phyloP scores from a whole-genome alignment of 352 stramenopile genomes.

The Pythium oligandrum region DNA sequence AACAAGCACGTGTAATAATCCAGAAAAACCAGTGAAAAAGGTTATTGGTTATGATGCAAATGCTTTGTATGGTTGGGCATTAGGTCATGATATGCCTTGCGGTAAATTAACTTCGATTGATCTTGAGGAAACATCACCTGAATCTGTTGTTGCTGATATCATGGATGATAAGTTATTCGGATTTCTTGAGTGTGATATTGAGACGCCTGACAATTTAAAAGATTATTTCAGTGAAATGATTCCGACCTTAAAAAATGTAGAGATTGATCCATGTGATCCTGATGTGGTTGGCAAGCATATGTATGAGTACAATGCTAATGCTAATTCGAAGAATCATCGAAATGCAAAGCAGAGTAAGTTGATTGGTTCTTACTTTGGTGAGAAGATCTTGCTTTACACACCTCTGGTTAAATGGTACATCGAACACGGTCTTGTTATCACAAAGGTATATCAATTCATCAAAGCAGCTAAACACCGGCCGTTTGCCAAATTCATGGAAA shows the following conservation, averaged over 20 bases:
- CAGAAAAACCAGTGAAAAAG: conserved; percentile 18
- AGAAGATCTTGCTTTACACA: conserved; percentile 30
- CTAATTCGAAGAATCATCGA: not conserved
- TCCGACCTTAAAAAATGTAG: conserved; percentile 32
- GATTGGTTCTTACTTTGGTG: conserved; percentile 30
- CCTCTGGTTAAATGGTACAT: conserved; percentile 35
- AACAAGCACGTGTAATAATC: conserved; percentile 16
- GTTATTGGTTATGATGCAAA: conserved; percentile 25
- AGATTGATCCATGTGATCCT: conserved; percentile 17
- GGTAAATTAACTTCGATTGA: conserved; percentile 15
- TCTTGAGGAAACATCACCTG: conserved; percentile 12
- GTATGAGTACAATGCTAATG: conserved; percentile 24
- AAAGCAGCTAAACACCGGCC: conserved; percentile 15
- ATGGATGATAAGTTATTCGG: conserved; percentile 28
- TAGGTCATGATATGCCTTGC: conserved; percentile 29
- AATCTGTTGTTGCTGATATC: conserved; percentile 34
- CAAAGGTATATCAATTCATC: conserved; percentile 27
- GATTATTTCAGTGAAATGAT: conserved; percentile 30
- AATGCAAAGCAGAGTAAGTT: conserved; percentile 15
- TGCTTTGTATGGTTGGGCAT: conserved; percentile 26
- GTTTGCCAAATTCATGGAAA: conserved; percentile 19
- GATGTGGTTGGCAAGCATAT: conserved; percentile 26
- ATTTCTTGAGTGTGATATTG: conserved; percentile 35
- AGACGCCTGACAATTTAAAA: conserved; percentile 25
- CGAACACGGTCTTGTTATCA: conserved; percentile 22